phyloP scores from a whole-genome alignment of 1,284 basidiomycete species.

The Rhodotorula mucilaginosa region DNA sequence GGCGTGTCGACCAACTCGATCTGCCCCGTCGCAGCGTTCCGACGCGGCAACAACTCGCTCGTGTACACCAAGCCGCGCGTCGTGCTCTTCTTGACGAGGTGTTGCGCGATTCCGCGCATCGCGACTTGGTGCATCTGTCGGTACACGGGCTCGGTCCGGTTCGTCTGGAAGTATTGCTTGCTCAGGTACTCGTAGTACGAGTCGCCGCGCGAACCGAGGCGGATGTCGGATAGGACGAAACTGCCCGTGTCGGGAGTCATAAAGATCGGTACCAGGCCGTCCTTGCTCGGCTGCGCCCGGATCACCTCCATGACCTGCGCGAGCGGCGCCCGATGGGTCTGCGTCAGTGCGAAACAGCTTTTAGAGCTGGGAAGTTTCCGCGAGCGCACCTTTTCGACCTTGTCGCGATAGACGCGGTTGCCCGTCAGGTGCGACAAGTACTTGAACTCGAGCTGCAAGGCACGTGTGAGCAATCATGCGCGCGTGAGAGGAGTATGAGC shows the following conservation, averaged over 20 bases:
- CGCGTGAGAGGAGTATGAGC: background rate
- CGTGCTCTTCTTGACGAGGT: slow-evolving; percentile 65
- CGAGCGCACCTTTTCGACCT: slow-evolving; percentile 64
- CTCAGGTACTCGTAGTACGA: slow-evolving; percentile 72
- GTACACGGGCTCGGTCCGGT: slow-evolving; percentile 74
- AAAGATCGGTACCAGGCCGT: slow-evolving; percentile 80
- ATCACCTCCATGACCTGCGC: slow-evolving; percentile 70
- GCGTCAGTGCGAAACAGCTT: background rate
- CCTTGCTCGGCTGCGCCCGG: slow-evolving; percentile 60
- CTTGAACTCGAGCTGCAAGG: slow-evolving; percentile 82
- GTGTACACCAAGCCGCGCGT: slow-evolving; percentile 66
- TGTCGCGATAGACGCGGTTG: slow-evolving; percentile 74
- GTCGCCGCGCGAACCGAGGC: slow-evolving; percentile 87
- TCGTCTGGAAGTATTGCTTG: slow-evolving; percentile 57
- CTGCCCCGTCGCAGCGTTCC: slow-evolving; percentile 44
- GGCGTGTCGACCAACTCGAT: slow-evolving; percentile 32
- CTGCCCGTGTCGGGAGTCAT: slow-evolving; percentile 51
- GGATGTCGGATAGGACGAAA: slow-evolving; percentile 63
- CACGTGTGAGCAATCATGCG: slow-evolving; percentile 44
- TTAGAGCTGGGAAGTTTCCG: too few relatives aligned
- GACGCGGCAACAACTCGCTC: slow-evolving; percentile 62
- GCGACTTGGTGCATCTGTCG: slow-evolving; percentile 82
- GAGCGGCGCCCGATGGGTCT: background rate
- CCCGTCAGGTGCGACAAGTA: slow-evolving; percentile 80
- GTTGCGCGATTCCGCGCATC: slow-evolving; percentile 73